Evolutionary conservation across 306 rosid genomes (phyloP).

Genomic region (Prunus mongolica): DNA sequence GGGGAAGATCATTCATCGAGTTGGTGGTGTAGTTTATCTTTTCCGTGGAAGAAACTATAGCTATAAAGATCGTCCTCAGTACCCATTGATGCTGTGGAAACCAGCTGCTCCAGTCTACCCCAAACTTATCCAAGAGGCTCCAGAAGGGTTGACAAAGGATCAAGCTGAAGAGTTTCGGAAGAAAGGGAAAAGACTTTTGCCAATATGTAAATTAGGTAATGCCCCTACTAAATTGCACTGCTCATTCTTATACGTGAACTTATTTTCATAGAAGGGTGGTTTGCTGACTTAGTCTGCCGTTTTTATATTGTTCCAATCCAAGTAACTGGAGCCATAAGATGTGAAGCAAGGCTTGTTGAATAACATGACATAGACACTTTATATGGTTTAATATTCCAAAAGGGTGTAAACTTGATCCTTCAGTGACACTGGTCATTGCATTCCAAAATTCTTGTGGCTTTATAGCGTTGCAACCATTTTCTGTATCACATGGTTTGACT

Average conservation of each 20-base stretch:
- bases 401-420: not conserved
- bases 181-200: conserved; percentile 74
- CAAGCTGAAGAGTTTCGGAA: conserved; percentile 64
- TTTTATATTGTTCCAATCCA: conserved; percentile 13
- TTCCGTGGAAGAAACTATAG: conserved; percentile 90
- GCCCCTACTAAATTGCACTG: conserved; percentile 11
- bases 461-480: not conserved
- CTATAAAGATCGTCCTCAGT: conserved; percentile 78
- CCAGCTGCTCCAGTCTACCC: conserved; percentile 96
- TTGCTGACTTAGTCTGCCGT: conserved; percentile 8
- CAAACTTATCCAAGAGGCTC: conserved; percentile 92
- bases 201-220: conserved; percentile 87
- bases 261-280: conserved; percentile 2
- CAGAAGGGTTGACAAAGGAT: conserved; percentile 75
- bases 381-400: conserved; percentile 8
- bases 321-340: conserved; percentile 16
- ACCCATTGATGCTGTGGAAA: conserved; percentile 97
- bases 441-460: not conserved
- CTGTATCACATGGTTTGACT: not conserved
- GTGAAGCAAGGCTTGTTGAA: conserved; percentile 20
- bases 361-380: conserved; percentile 3
- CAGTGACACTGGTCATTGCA: not conserved
- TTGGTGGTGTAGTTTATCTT: conserved; percentile 81
- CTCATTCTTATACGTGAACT: not conserved
- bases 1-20: conserved; percentile 83